Conservation (phyloP, 2,329 filamentous ascomycete genomes). For the Fusarium verticillioides region DNA sequence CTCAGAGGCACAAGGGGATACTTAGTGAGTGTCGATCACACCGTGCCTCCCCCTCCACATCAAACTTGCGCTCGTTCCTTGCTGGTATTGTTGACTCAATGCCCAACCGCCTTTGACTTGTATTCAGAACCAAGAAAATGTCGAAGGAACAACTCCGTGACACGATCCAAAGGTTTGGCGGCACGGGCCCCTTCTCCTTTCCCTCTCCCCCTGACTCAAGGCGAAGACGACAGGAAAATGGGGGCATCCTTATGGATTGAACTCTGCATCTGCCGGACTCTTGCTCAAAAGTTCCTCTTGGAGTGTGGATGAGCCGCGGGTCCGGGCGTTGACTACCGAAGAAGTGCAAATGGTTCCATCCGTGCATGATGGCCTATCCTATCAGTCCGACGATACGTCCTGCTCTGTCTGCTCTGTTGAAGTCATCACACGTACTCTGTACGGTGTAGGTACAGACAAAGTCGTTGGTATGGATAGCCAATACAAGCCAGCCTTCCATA, state of each 20-base stretch:
- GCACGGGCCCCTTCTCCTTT: constrained; percentile 17
- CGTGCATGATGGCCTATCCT: constrained; percentile 12
- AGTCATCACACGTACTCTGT: constrained; percentile 15
- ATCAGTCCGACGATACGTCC: neutral
- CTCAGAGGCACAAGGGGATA: constrained; percentile 23
- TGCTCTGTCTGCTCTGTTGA: neutral
- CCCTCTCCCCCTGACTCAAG: constrained; percentile 27
- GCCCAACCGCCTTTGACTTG: constrained; percentile 9
- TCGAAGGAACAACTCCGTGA: constrained; percentile 17
- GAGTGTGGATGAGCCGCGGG: constrained; percentile 27
- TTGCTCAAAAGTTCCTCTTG: constrained; percentile 33
- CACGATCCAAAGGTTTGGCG: constrained; percentile 1
- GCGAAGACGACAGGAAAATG: constrained; percentile 4
- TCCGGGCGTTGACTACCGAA: constrained; percentile 31
- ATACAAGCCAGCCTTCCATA: constrained; percentile 1
- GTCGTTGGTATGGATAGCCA: neutral
- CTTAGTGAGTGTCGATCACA: constrained; percentile 37
- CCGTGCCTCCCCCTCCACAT: constrained; percentile 18
- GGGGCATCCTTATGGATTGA: constrained; percentile 22
- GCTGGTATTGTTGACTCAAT: constrained; percentile 5
- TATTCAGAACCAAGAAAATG: neutral
- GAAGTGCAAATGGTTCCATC: constrained; percentile 12
- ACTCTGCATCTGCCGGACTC: constrained; percentile 33
- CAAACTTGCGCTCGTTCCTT: constrained; percentile 4
- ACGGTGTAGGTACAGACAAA: constrained; percentile 17